Evolutionary conservation across 176 grass and related monocot genomes (phyloP).

Genomic region (Musa itinerans): DNA sequence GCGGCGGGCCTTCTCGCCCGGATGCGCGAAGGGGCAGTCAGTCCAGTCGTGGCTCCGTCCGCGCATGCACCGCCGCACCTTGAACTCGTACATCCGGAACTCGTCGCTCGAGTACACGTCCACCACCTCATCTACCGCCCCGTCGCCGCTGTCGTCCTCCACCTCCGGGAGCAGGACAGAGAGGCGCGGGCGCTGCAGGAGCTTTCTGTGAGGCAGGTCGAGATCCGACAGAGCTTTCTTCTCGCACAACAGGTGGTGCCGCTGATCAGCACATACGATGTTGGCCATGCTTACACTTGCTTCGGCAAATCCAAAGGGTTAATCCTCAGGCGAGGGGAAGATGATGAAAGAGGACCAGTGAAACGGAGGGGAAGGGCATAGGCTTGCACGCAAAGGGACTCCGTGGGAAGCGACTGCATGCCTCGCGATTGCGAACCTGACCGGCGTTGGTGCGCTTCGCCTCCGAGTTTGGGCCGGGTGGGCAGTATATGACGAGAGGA

Average conservation of each 20-base stretch:
- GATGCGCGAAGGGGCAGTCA: conserved; percentile 57
- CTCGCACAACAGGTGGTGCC: neutral
- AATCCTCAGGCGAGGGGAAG: too few species aligned
- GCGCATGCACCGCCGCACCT: conserved; percentile 47
- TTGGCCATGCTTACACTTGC: neutral
- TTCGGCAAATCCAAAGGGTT: too few species aligned
- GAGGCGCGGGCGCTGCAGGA: neutral
- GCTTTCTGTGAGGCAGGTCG: neutral
- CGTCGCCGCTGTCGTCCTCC: neutral
- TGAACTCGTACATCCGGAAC: conserved; percentile 76
- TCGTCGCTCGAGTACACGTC: conserved; percentile 23
- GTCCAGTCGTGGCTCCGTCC: conserved; percentile 68
- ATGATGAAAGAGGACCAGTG: too few species aligned
- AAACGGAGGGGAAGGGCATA: too few species aligned
- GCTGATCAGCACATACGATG: neutral
- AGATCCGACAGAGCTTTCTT: neutral
- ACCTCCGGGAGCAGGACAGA: neutral
- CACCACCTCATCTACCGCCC: neutral
- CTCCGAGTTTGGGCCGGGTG: too few species aligned
- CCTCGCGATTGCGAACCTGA: too few species aligned
- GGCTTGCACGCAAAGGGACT: too few species aligned
- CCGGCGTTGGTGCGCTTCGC: too few species aligned
- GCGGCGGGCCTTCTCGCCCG: conserved; percentile 47
- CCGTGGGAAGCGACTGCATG: too few species aligned
- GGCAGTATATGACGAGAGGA: too few species aligned